A percentile compares a stretch with the other conserved stretches of the same genome.
These are phyloP conservation scores for Mycosphaerelloides madeirae DNA, from an alignment of 2,329 filamentous ascomycete genomes.

Conservation along the genomic window DNA sequence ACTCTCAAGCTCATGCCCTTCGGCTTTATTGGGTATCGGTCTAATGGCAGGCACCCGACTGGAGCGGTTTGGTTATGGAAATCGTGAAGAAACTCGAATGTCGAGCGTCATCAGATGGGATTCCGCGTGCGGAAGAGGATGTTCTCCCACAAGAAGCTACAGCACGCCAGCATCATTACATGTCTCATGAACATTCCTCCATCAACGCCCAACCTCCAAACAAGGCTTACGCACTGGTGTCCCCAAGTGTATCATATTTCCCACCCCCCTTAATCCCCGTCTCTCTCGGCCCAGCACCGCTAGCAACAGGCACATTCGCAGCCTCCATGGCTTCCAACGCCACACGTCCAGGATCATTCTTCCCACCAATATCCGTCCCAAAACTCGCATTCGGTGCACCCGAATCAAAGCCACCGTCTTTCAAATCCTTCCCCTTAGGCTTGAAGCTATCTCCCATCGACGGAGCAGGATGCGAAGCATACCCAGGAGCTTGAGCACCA, in stretches of 20 bases:
- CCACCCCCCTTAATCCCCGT: slow-evolving; percentile 15
- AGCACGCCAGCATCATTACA: too few relatives aligned
- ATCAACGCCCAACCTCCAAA: too few relatives aligned
- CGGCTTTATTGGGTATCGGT: too few relatives aligned
- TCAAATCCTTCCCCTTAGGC: slow-evolving; percentile 27
- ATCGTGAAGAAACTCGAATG: too few relatives aligned
- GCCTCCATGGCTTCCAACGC: slow-evolving; percentile 42
- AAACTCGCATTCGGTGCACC: slow-evolving; percentile 48
- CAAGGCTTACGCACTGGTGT: slow-evolving; percentile 12
- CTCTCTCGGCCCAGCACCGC: slow-evolving; percentile 27
- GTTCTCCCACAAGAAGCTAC: too few relatives aligned
- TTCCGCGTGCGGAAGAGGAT: too few relatives aligned
- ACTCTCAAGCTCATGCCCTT: too few relatives aligned
- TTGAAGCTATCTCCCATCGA: slow-evolving; percentile 33
- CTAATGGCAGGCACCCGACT: too few relatives aligned
- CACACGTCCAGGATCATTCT: slow-evolving; percentile 52
- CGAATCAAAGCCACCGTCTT: slow-evolving; percentile 30
- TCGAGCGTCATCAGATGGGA: too few relatives aligned
- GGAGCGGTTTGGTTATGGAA: too few relatives aligned
- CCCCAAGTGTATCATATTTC: slow-evolving; percentile 18
- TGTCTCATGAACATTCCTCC: too few relatives aligned
- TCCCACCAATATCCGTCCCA: slow-evolving; percentile 48
- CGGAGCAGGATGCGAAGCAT: slow-evolving; percentile 15
- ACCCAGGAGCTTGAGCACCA: not conserved
- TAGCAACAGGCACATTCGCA: slow-evolving; percentile 30